These are phyloP conservation scores for Puccinia horiana DNA, from an alignment of 1,284 basidiomycete genomes.

Conservation along the genomic window DNA sequence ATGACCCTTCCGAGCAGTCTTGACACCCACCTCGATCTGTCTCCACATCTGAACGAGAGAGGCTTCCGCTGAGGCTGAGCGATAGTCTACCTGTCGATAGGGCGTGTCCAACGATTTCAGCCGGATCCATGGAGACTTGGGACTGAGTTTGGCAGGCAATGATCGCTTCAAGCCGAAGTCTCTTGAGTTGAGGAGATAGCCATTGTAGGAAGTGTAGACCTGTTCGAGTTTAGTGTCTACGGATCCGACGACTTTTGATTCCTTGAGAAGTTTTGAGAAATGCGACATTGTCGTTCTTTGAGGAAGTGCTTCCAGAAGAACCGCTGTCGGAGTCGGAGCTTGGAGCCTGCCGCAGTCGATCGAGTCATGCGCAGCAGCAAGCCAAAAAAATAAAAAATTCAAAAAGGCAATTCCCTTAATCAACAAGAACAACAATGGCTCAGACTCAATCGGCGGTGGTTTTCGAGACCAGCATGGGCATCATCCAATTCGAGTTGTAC, in stretches of 20 bases:
- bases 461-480: constrained; percentile 56
- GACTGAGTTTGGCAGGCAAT: constrained; percentile 23
- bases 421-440: neutral
- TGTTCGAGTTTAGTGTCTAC: constrained; percentile 42
- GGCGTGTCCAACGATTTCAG: constrained; percentile 43
- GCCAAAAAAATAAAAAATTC: neutral
- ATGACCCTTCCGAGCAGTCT: constrained; percentile 41
- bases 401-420: neutral
- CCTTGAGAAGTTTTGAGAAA: constrained; percentile 41
- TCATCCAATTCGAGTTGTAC: constrained; percentile 56
- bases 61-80: constrained; percentile 35
- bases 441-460: constrained; percentile 50
- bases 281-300: constrained; percentile 21
- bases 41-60: constrained; percentile 43
- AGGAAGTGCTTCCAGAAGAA: no score
- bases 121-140: constrained; percentile 45
- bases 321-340: no score
- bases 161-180: constrained; percentile 48
- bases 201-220: constrained; percentile 47
- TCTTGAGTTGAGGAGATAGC: constrained; percentile 25
- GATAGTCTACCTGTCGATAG: constrained; percentile 41
- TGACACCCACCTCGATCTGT: constrained; percentile 41
- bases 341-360: neutral
- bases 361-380: neutral
- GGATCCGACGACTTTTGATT: constrained; percentile 45